These are phyloP conservation scores for Daedaleopsis nitida DNA, from an alignment of 768 basidiomycete genomes.

Conservation along the genomic window DNA sequence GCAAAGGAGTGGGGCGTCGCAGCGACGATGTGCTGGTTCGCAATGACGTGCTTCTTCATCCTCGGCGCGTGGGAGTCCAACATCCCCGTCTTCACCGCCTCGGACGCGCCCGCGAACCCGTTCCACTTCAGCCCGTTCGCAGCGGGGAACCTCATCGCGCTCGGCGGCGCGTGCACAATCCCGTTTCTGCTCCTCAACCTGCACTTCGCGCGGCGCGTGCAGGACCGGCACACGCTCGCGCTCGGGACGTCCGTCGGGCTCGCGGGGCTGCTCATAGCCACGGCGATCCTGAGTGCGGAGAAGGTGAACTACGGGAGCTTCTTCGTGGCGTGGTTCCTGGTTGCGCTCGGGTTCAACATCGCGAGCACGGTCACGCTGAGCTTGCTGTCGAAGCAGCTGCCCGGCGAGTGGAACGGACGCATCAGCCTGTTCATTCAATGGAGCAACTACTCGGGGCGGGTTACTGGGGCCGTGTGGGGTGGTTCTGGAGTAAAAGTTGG, in stretches of 20 bases:
- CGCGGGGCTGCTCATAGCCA: conserved; percentile 52
- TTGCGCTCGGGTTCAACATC: conserved; percentile 74
- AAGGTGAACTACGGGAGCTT: conserved; percentile 50
- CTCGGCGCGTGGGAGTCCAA: conserved; percentile 72
- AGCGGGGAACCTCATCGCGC: conserved; percentile 71
- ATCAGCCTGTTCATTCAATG: conserved; percentile 67
- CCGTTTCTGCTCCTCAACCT: conserved; percentile 70
- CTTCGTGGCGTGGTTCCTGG: conserved; percentile 52
- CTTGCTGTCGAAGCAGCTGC: conserved; percentile 68
- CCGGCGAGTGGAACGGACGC: conserved; percentile 58
- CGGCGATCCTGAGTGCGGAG: conserved; percentile 44
- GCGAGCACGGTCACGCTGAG: conserved; percentile 71
- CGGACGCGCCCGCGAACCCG: conserved; percentile 27
- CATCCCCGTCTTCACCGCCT: conserved; percentile 57
- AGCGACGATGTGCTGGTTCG: conserved; percentile 68
- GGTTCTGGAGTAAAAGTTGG: conserved; percentile 61
- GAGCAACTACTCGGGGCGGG: conserved; percentile 67
- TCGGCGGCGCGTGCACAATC: conserved; percentile 61
- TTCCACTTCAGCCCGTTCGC: conserved; percentile 62
- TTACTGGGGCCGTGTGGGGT: conserved; percentile 68
- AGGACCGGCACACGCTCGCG: conserved; percentile 62
- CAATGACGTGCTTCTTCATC: conserved; percentile 71
- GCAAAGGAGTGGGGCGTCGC: conserved; percentile 52
- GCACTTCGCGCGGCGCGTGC: conserved; percentile 54
- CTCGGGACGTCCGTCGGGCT: conserved; percentile 53